phyloP scores from a whole-genome alignment of 1,284 basidiomycete species.

The Irpex sp. region DNA sequence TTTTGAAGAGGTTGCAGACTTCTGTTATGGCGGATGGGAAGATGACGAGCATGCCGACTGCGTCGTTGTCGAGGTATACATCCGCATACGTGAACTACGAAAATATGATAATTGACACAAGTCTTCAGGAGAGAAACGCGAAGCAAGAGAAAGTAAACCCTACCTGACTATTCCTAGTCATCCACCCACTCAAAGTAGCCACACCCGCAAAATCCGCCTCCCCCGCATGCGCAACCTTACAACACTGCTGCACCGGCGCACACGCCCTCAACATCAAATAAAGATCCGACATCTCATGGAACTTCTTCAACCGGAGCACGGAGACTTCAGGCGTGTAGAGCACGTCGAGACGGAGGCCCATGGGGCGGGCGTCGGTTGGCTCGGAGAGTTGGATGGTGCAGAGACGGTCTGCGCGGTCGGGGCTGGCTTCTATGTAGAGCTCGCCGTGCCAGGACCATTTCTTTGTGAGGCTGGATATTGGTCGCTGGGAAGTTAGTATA shows the following conservation, averaged over 20 bases:
- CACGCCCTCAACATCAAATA: conserved; percentile 44
- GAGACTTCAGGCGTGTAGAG: conserved; percentile 35
- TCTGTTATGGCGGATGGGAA: conserved; percentile 23
- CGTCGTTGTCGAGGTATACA: conserved; percentile 39
- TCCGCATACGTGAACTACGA: conserved; percentile 49
- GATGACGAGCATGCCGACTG: conserved; percentile 41
- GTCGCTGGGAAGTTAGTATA: background rate
- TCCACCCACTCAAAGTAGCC: conserved; percentile 39
- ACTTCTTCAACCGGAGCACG: conserved; percentile 40
- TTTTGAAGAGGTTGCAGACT: conserved; percentile 26
- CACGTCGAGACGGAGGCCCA: conserved; percentile 48
- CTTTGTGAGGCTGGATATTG: conserved; percentile 18
- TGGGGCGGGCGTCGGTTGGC: conserved; percentile 32
- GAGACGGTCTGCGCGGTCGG: conserved; percentile 30
- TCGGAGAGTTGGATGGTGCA: conserved; percentile 49
- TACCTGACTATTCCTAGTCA: conserved; percentile 31
- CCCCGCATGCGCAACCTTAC: conserved; percentile 37
- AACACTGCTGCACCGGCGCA: conserved; percentile 48
- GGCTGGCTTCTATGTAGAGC: conserved; percentile 26
- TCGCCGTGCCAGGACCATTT: conserved; percentile 36
- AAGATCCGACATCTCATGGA: conserved; percentile 46
- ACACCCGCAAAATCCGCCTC: conserved; percentile 39
- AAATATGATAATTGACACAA: conserved; percentile 4
- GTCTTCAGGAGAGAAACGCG: background rate
- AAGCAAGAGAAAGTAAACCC: conserved; percentile 8